Base-by-base conservation (phyloP, 2,329 filamentous ascomycete species). In the Apiospora pterosperma region DNA sequence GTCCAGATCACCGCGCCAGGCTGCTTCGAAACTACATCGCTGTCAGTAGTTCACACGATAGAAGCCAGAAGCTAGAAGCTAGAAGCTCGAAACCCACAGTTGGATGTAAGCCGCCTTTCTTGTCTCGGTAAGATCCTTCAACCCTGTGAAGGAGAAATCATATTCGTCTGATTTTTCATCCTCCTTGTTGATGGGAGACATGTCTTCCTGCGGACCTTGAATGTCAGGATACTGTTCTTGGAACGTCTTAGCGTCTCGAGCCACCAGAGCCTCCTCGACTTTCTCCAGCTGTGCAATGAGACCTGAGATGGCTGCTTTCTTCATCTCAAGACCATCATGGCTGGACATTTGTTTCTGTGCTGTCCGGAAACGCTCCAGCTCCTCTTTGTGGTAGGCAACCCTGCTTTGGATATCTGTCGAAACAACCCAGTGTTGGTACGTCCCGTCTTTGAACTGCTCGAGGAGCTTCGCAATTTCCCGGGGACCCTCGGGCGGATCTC, bases 1-100 rank as follows among this genome's bases (percentile, higher is more conserved):
- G 1, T 86, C 80, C 1, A 90, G 68, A 69, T 96, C 86, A n/a
- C 89, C 90, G 5, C 71, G 70, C 91, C 91, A 96, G 5, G 87
- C 87, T 39, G 91, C 91, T 72, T 95, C 88, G 73, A 92, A 91
- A 8, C 85, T 87, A 59, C 77, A 34, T 74, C n/a, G 62, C 25
- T 28, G 31, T 28, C 12, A 55, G 59, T 16, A 38, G 23, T 2
- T 31, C 25, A 31, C 16, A 55, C 16, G 42, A 23, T 59, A 5
- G 10, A n/a, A 58, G 8, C 28, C 10, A 52, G 21, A 39, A 21
- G 19, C n/a, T n/a, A n/a, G n/a, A n/a, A n/a, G n/a, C n/a, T 41
- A 41, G 38, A 19, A 19, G 5, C 48, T 5, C 19, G 23, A 14
- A 3, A 80, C 85, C 82, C 77, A 89, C 79, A 95, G 76, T 67